Conservation (phyloP, 768 basidiomycete species). For the Leccinum subgranulosum region DNA sequence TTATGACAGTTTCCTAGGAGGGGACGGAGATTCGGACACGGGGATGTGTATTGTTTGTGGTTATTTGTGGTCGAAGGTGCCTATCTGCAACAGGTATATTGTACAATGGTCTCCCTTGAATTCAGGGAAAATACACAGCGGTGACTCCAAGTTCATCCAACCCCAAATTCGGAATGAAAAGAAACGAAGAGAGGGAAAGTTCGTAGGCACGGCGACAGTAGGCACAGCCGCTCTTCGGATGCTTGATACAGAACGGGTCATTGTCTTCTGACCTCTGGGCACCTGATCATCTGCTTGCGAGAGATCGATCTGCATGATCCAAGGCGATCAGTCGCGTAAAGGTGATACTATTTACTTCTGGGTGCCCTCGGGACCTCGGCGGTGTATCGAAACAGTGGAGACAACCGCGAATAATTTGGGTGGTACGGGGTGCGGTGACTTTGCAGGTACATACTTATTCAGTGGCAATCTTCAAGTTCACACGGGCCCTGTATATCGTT, state of each 20-base stretch:
- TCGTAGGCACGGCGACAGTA: slow-evolving; percentile 11
- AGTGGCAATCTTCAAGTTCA: background rate
- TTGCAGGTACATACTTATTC: background rate
- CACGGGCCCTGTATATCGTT: background rate
- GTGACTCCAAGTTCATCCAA: slow-evolving; percentile 2
- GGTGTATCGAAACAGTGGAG: background rate
- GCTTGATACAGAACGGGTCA: background rate
- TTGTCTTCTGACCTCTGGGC: background rate
- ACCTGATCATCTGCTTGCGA: background rate
- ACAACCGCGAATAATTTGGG: background rate
- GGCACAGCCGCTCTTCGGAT: background rate
- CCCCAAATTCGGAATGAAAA: background rate
- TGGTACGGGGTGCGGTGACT: background rate
- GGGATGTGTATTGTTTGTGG: slow-evolving; percentile 3
- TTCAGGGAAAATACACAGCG: background rate
- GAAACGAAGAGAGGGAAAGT: slow-evolving; percentile 1
- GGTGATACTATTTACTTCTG: background rate
- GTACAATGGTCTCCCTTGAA: background rate
- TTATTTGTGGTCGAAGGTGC: slow-evolving; percentile 1
- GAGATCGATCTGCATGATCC: background rate
- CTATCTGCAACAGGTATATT: background rate
- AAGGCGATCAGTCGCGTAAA: background rate
- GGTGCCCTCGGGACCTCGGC: slow-evolving; percentile 15
- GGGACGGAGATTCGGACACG: background rate
- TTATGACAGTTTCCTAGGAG: slow-evolving; percentile 25